Conservation (phyloP, 2,329 filamentous ascomycete genomes). For the Helotiales sp. region DNA sequence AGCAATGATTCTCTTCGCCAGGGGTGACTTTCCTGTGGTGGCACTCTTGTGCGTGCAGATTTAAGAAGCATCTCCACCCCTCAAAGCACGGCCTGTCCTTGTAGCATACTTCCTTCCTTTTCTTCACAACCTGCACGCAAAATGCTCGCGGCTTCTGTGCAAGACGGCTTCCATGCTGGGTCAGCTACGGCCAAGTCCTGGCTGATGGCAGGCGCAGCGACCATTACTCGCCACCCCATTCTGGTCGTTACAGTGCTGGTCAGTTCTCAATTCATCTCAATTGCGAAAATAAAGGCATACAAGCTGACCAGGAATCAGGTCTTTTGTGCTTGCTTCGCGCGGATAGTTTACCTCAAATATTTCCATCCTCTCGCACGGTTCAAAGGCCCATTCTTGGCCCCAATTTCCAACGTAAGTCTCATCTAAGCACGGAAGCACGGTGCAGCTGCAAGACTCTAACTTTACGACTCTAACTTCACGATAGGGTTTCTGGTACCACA, state of each 20-base stretch:
- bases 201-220: not conserved
- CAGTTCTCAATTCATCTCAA: not conserved
- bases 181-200: not conserved
- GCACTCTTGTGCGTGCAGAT: not conserved
- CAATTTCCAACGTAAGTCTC: slow-evolving; percentile 7
- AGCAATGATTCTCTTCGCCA: not conserved
- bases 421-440: no score
- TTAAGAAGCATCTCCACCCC: not conserved
- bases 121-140: not conserved
- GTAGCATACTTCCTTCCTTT: not conserved
- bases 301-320: not conserved
- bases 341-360: slow-evolving; percentile 10
- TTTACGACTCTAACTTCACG: not conserved
- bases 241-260: not conserved
- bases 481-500: slow-evolving; percentile 22
- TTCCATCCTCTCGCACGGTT: slow-evolving; percentile 36
- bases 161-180: not conserved
- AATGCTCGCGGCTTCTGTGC: slow-evolving; percentile 5
- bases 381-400: slow-evolving; percentile 30
- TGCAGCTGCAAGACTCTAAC: no score
- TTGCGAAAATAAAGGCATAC: not conserved
- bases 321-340: not conserved
- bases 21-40: not conserved
- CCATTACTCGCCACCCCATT: not conserved
- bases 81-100: not conserved